These are phyloP conservation scores for Volvox reticuliferus DNA, from an alignment of 139 green algal genomes.

Conservation along the genomic window DNA sequence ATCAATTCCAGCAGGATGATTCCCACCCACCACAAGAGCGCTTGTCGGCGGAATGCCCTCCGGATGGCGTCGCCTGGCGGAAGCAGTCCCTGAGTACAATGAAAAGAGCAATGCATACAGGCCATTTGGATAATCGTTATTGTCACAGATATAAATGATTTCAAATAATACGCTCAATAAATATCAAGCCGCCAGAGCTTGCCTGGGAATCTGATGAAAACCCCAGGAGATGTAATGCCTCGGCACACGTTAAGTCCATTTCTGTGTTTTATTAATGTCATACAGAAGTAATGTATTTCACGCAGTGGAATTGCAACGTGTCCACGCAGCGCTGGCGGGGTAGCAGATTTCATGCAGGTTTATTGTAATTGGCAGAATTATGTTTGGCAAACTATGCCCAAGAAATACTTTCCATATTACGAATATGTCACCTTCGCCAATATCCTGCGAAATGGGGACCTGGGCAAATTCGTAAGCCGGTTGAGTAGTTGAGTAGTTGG, in stretches of 20 bases:
- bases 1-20: neutral
- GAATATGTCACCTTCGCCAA: too few species aligned
- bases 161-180: neutral
- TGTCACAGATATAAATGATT: neutral
- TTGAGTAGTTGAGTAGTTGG: too few species aligned
- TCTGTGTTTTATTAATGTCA: neutral
- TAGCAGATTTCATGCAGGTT: too few species aligned
- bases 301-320: too few species aligned
- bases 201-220: neutral
- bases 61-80: neutral
- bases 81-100: neutral
- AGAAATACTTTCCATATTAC: too few species aligned
- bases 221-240: neutral
- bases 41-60: constrained; percentile 11
- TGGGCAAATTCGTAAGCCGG: too few species aligned
- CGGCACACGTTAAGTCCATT: neutral
- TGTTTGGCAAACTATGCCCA: too few species aligned
- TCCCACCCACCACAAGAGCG: constrained; percentile 8
- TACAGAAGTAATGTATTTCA: too few species aligned
- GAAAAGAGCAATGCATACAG: neutral
- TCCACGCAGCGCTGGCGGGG: too few species aligned
- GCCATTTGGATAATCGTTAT: neutral
- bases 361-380: too few species aligned
- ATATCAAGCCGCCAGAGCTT: neutral
- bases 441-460: too few species aligned